phyloP scores from a whole-genome alignment of 2,329 filamentous ascomycete genomes.

The Leptographium procerum region DNA sequence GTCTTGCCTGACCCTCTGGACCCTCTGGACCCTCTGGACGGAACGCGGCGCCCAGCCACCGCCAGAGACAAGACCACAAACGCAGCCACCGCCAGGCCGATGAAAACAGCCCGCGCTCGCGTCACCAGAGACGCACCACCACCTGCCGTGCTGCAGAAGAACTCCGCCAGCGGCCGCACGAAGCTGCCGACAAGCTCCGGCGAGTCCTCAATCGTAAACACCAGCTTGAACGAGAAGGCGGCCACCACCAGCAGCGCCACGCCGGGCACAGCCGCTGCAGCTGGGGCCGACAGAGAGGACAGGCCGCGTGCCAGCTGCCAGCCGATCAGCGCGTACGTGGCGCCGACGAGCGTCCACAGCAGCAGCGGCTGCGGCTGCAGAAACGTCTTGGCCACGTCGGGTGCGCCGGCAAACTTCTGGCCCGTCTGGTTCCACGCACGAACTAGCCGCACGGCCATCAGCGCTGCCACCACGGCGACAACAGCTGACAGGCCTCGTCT shows the following conservation, averaged over 20 bases:
- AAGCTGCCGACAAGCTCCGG: constrained; percentile 59
- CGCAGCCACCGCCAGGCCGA: constrained; percentile 29
- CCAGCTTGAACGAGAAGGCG: constrained; percentile 76
- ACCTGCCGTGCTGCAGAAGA: constrained; percentile 23
- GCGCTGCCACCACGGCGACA: constrained; percentile 29
- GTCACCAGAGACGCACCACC: constrained; percentile 34
- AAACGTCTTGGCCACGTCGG: constrained; percentile 70
- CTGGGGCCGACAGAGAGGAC: constrained; percentile 13
- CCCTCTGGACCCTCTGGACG: too few relatives aligned
- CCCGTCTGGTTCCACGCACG: constrained; percentile 93
- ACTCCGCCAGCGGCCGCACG: constrained; percentile 26
- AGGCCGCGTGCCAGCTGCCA: constrained; percentile 32
- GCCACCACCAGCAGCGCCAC: constrained; percentile 27
- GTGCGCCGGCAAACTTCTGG: constrained; percentile 85
- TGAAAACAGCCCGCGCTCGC: constrained; percentile 39
- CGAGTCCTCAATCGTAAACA: constrained; percentile 77
- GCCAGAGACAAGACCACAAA: constrained; percentile 22
- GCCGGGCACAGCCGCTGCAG: constrained; percentile 24
- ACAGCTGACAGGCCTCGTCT: not conserved
- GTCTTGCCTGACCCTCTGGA: too few relatives aligned
- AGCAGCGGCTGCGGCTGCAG: constrained; percentile 50
- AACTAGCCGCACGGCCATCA: constrained; percentile 53
- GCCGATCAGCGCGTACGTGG: constrained; percentile 54
- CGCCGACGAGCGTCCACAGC: constrained; percentile 63
- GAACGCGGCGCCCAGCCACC: not conserved